Percentiles rank a stretch among this genome's conserved stretches.
phyloP scores from a whole-genome alignment of 2,329 filamentous ascomycete genomes.

The Gliomastix tumulicola region DNA sequence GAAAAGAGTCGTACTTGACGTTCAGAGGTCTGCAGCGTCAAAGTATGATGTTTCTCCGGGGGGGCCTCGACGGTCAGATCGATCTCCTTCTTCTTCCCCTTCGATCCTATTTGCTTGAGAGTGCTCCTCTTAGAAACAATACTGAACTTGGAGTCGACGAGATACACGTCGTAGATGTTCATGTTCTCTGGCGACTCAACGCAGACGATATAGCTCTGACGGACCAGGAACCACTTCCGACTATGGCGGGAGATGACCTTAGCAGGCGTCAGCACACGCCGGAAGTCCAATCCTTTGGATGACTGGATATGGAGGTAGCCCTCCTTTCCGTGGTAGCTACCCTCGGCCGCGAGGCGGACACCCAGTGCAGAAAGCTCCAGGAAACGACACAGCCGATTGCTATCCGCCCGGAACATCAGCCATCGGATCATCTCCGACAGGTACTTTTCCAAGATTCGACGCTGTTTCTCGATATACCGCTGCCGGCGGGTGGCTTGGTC shows the following conservation, averaged over 20 bases:
- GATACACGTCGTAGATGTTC: constrained; percentile 97
- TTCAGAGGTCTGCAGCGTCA: constrained; percentile 87
- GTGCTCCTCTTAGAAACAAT: constrained; percentile 67
- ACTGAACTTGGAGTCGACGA: constrained; percentile 85
- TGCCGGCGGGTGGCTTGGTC: constrained; percentile 33
- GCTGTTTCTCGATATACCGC: constrained; percentile 74
- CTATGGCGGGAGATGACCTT: constrained; percentile 77
- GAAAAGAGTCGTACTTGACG: constrained; percentile 87
- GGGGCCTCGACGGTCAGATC: constrained; percentile 30
- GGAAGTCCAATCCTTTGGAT: constrained; percentile 80
- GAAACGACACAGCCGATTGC: constrained; percentile 92
- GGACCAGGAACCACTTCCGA: constrained; percentile 96
- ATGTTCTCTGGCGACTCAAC: constrained; percentile 98
- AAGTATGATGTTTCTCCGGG: constrained; percentile 64
- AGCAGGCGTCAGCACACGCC: constrained; percentile 69
- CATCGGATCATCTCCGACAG: constrained; percentile 91
- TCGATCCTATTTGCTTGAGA: constrained; percentile 43
- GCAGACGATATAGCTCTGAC: constrained; percentile 94
- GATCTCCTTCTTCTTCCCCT: constrained; percentile 49
- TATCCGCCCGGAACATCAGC: constrained; percentile 94
- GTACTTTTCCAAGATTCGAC: constrained; percentile 81
- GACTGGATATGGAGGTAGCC: constrained; percentile 90
- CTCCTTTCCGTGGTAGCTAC: constrained; percentile 96
- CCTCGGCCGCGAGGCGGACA: constrained; percentile 87
- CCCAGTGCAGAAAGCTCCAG: constrained; percentile 90